Evolutionary conservation across 2,329 filamentous ascomycete species (phyloP).

Genomic region (Beauveria pseudobassiana): DNA sequence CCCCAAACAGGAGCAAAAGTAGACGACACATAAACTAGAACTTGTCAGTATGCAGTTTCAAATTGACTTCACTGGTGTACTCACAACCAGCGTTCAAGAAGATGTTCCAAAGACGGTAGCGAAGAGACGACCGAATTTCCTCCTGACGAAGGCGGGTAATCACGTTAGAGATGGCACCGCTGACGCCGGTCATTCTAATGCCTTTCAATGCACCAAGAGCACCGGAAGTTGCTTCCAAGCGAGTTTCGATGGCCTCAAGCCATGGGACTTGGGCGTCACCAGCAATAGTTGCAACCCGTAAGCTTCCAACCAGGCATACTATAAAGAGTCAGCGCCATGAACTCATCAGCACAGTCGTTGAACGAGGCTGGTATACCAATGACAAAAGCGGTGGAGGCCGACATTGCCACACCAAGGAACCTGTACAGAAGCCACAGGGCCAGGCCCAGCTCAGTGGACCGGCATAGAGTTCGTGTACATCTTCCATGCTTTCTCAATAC

Average conservation of each 20-base stretch:
- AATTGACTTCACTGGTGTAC: not conserved
- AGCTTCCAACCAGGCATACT: conserved; percentile 14
- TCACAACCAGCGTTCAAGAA: conserved; percentile 14
- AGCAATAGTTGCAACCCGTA: conserved; percentile 16
- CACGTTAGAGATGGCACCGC: conserved; percentile 23
- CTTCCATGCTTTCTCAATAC: conserved; percentile 20
- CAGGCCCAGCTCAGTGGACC: conserved; percentile 25
- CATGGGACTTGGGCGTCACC: conserved; percentile 19
- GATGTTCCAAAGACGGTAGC: conserved; percentile 18
- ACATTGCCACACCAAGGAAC: conserved; percentile 17
- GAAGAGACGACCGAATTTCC: conserved; percentile 27
- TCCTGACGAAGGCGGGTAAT: conserved; percentile 27
- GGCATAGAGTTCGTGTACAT: conserved; percentile 28
- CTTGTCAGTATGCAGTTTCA: not conserved
- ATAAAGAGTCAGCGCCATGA: not conserved
- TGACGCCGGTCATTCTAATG: conserved; percentile 35
- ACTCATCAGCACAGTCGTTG: fast-evolving
- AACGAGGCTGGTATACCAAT: conserved; percentile 10
- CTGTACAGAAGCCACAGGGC: conserved; percentile 27
- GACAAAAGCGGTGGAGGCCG: conserved; percentile 17
- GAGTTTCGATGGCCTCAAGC: conserved; percentile 21
- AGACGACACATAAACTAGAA: conserved; percentile 11
- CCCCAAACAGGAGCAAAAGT: conserved; percentile 17
- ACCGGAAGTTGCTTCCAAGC: conserved; percentile 18
- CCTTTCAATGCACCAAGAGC: conserved; percentile 28